Evolutionary conservation across 192 early-diverging fungal genomes (phyloP), one percentile per base, ranked within the genome.

Genomic region (Coemansia guatemalensis): DNA sequence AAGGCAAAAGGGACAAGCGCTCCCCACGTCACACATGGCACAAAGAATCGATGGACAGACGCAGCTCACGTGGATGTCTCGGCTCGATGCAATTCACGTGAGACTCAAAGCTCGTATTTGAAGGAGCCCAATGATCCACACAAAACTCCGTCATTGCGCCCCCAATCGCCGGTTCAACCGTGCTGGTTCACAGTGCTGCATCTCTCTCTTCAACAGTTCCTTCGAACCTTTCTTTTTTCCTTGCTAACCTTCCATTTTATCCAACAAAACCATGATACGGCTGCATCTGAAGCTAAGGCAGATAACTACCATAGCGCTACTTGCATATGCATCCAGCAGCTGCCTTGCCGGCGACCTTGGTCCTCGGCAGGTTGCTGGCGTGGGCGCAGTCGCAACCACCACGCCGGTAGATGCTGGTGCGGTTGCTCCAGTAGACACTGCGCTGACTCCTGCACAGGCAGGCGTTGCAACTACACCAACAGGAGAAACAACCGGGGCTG

Each of bases 51-150:
- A 49, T 22, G 1, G 14, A 29, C 51, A 32, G 39, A 7, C 30
- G n/a, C 30, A 21, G 48, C 29, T 67, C 65, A 47, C 65, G 65
- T 67, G 65, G 50, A 25, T 44, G 8, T 20, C 11, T 52, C 33
- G 39, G 56, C 52, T 67, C 35, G 27, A 23, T 30, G 25, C 26
- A n/a, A 22, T 25, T 14, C 65, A 67, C 65, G 56, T 67, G 65
- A 59, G 8, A 22, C 25, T 27, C 35, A 44, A 14, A 32, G 41
- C 26, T 56, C 52, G 41, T 8, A 21, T n/a, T n/a, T n/a, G n/a
- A n/a, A n/a, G n/a, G n/a, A n/a, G n/a, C n/a, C n/a, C n/a, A n/a
- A 35, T 35, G 33, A 7, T 35, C 33, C 33, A n/a, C n/a, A n/a
- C 33, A 11, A 35, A 11, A 6, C 33, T n/a, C 33, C 33, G 11